Base-by-base conservation (phyloP, 2,329 filamentous ascomycete genomes). In the Fusarium sambucinum region DNA sequence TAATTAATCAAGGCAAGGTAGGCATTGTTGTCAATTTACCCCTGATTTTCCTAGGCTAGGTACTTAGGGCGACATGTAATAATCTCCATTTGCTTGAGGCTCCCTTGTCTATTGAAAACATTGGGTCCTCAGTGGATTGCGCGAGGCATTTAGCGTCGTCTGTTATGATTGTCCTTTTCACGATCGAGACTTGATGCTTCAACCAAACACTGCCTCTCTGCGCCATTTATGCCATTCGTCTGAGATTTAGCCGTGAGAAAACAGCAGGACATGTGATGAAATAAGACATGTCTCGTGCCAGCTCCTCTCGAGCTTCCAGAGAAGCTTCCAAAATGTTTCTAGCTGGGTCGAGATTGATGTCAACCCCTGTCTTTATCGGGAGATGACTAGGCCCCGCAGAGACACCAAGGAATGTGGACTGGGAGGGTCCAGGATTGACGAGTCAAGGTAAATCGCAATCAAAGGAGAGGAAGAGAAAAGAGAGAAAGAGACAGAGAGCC, bases 41-140 rank as follows among this genome's bases (percentile, higher is more conserved):
- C 66, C 66, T 69, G 59, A 67, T 45, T 52, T 41, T 35, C 51
- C 29, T 37, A 37, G 64, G 44, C 46, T 41, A 37, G 58, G 58
- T 45, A 61, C 58, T 21, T 61, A 21, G 38, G 33, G 33, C 19
- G 21, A 21, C 35, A 38, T 13, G 35, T 45, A 40, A 63, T 63
- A 63, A 63, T 63, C 42, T 47, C 38, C 48, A 47, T 29, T 30
- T 30, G 23, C 47, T 19, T 38, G 47, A 25, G 40, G 55, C 37
- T 46, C 48, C 37, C 54, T 61, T 61, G 58, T 68, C 65, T 55
- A 66, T 66, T 68, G 66, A 68, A 62, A 69, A 68, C 66, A 69
- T 69, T 63, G 66, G 66, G 52, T 25, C 66, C 64, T 37, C 59
- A 50, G 64, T 68, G 54, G 47, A 57, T 59, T 40, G 30, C 41